A percentile compares a stretch with the other conserved stretches of the same genome.
Conservation (phyloP, 208 protist genomes). For the Leptomonas seymouri region DNA sequence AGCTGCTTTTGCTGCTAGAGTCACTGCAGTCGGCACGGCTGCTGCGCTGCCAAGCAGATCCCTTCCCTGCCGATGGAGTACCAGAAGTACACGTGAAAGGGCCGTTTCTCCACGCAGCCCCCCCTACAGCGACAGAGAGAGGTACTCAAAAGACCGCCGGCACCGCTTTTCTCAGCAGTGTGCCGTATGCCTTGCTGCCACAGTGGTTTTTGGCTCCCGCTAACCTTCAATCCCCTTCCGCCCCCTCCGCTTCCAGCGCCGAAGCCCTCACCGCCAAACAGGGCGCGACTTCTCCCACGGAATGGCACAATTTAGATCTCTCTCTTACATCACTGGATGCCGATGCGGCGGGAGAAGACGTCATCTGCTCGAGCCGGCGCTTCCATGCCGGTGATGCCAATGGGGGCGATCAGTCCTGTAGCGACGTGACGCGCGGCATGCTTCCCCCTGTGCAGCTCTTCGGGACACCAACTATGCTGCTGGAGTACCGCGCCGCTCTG, state of each 20-base stretch:
- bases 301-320: background rate
- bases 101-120: background rate
- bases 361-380: conserved; percentile 3
- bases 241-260: background rate
- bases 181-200: conserved; percentile 26
- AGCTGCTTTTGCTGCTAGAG: conserved; percentile 37
- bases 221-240: background rate
- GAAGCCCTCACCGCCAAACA: background rate
- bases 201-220: conserved; percentile 11
- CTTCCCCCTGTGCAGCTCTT: conserved; percentile 32
- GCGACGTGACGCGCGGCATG: background rate
- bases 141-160: background rate
- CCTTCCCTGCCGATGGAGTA: background rate
- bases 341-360: background rate
- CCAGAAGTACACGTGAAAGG: background rate
- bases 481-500: conserved; percentile 34
- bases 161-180: background rate
- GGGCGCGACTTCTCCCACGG: background rate
- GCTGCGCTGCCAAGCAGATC: background rate
- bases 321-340: background rate
- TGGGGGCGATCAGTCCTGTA: background rate
- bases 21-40: conserved; percentile 13
- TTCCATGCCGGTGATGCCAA: conserved; percentile 3
- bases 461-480: conserved; percentile 17
- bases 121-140: background rate